Evolutionary conservation across 1,284 basidiomycete genomes (phyloP).

Genomic region (Earliella scabrosa): DNA sequence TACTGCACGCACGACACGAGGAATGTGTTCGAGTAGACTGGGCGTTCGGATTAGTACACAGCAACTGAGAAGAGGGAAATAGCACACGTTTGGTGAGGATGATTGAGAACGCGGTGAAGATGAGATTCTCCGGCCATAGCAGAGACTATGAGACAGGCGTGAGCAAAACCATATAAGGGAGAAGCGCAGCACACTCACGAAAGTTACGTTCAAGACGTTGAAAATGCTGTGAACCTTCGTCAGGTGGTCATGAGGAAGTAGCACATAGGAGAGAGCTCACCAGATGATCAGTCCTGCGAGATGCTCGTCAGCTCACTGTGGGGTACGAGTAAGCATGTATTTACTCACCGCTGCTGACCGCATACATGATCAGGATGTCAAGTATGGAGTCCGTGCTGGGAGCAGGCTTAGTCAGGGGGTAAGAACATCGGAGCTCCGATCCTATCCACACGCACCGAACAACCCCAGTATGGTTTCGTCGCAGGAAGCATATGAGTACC

Average conservation of each 20-base stretch:
- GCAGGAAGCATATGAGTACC: constrained; percentile 9
- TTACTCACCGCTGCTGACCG: constrained; percentile 10
- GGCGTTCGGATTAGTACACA: no score
- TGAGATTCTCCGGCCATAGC: background rate
- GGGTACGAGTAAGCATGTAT: background rate
- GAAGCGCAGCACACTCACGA: background rate
- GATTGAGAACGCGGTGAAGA: background rate
- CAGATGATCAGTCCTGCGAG: constrained; percentile 9
- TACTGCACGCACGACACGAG: background rate
- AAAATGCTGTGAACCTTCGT: background rate
- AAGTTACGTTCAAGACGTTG: constrained; percentile 11
- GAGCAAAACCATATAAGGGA: no score
- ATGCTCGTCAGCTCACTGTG: background rate
- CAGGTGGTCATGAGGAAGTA: background rate
- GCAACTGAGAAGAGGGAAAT: background rate
- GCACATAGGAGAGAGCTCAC: background rate
- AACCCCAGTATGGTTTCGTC: constrained; percentile 3
- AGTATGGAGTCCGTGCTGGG: constrained; percentile 9
- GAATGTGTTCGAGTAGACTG: background rate
- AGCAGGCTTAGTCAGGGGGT: background rate
- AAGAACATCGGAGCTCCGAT: background rate
- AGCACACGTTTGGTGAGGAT: background rate
- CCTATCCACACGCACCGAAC: constrained; percentile 7
- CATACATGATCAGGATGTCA: constrained; percentile 7
- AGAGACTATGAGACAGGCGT: background rate